Base-by-base conservation (phyloP, 805 yeast species). In the Limtongia smithiae region DNA sequence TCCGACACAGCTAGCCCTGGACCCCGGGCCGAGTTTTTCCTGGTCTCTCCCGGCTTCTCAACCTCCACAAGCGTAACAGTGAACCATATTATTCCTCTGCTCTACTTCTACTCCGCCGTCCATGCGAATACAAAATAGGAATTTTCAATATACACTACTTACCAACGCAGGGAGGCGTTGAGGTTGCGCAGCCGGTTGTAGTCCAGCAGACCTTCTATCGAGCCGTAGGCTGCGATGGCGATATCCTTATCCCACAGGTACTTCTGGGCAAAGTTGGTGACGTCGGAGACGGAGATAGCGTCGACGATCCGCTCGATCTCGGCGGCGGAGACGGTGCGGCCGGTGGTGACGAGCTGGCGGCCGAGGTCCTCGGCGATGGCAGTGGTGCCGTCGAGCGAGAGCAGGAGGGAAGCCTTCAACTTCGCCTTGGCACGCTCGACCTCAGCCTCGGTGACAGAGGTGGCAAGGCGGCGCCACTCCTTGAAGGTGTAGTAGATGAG, bases 361-460 rank as follows among this genome's bases (percentile, higher is more conserved):
- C 98, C 98, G 60, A 93, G 88, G 68, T 93, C 97, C 70, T 93
- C 99, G 28, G 97, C 97, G 42, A 89, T 81, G 5, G 97, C 91
- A 6, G 97, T 89, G 12, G 96, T 82, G 54, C 96, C 96, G 68
- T 93, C 99, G 39, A 93, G 74, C 4, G 96, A 85, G 48, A 93
- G 73, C 43, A 93, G 75, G 47, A 93, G 73, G 0, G 96, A 86
- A 1, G 97, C 97, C 71, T 91, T 90, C 58, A 93, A 75, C 70
- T 90, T 97, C 1, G 96, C 82, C 70, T 93, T 93, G 11, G 97
- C 95, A 48, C 96, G 82, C 66, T 83, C 94, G 11, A 93, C 93
- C 70, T 93, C 97, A 39, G 80, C 86, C 20, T 80, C 87, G 2
- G 88, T 71, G 44, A 91, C 74, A n/a, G 96, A 95, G 20, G 73